These are phyloP conservation scores for Wickerhamomyces sp. DNA, from an alignment of 1,139 yeast genomes.

Conservation along the genomic window DNA sequence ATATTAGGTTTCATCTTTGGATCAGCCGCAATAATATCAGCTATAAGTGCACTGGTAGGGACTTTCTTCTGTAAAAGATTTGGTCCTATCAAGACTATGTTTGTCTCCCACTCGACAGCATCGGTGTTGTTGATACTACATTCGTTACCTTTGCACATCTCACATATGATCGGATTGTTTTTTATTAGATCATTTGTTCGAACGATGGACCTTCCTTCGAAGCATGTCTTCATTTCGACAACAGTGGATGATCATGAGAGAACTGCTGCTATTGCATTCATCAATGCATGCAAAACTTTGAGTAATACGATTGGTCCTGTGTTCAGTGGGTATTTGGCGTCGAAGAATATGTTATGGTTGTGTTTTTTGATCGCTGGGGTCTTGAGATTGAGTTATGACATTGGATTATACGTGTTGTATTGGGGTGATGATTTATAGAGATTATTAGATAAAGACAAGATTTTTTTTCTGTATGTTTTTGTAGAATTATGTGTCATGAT, in stretches of 20 bases:
- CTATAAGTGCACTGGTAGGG: constrained; percentile 38
- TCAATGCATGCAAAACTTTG: constrained; percentile 77
- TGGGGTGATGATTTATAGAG: constrained; percentile 14
- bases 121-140: constrained; percentile 34
- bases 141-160: constrained; percentile 34
- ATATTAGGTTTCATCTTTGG: constrained; percentile 38
- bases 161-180: constrained; percentile 26
- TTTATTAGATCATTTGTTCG: constrained; percentile 32
- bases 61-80: constrained; percentile 38
- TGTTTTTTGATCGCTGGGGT: constrained; percentile 54
- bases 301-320: constrained; percentile 79
- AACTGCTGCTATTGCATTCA: constrained; percentile 77
- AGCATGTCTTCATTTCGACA: constrained; percentile 73
- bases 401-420: constrained; percentile 36
- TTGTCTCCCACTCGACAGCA: constrained; percentile 40
- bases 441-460: too few species aligned
- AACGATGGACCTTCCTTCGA: constrained; percentile 85
- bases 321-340: constrained; percentile 71
- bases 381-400: constrained; percentile 36
- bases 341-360: constrained; percentile 40
- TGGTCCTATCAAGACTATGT: constrained; percentile 43
- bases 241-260: constrained; percentile 64
- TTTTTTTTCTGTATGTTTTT: not conserved
- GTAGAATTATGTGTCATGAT: too few species aligned
- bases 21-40: constrained; percentile 35